Evolutionary conservation across 2,329 filamentous ascomycete genomes (phyloP), one percentile per base, ranked within the genome.

Genomic region (Neonectria ditissima): DNA sequence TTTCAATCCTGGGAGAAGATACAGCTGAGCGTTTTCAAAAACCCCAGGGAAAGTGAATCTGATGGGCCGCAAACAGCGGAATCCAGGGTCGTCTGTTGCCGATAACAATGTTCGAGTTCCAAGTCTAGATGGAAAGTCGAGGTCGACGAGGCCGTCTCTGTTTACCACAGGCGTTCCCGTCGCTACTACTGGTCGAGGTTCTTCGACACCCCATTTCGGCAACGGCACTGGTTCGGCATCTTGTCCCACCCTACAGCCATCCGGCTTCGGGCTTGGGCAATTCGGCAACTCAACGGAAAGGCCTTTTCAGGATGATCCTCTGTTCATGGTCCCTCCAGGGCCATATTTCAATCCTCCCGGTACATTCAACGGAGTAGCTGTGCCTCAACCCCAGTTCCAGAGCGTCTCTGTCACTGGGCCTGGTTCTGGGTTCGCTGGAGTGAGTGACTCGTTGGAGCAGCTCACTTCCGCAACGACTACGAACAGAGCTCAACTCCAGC

Each of bases 21-120:
- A 10, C 20, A 14, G 10, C 47, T 2, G 16, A 11, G n/a, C n/a
- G 9, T 10, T 41, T 41, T 32, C 45, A 28, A n/a, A 10, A 32
- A 41, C 3, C 47, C n/a, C 28, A 32, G 30, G 26, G 11, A 28
- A 6, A 50, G 47, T 16, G 18, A 20, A n/a, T 2, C n/a, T 50
- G n/a, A 50, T 50, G 47, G 28, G 47, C n/a, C 26, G 28, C 18
- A 50, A 14, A 10, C 47, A 50, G 30, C 47, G 47, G n/a, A 50
- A 50, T 10, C 47, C 47, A n/a, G 7, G 20, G 2, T 20, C 26
- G 47, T 13, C 16, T 34, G 11, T n/a, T 30, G 18, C n/a, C n/a
- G 18, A 50, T 30, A 22, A 50, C 4, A 18, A 2, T 32, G 8
- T 32, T n/a, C 28, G 18, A 32, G n/a, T 13, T 14, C 47, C 47